These are phyloP conservation scores for Trichoderma sp. DNA, from an alignment of 2,329 filamentous ascomycete genomes.

Conservation along the genomic window DNA sequence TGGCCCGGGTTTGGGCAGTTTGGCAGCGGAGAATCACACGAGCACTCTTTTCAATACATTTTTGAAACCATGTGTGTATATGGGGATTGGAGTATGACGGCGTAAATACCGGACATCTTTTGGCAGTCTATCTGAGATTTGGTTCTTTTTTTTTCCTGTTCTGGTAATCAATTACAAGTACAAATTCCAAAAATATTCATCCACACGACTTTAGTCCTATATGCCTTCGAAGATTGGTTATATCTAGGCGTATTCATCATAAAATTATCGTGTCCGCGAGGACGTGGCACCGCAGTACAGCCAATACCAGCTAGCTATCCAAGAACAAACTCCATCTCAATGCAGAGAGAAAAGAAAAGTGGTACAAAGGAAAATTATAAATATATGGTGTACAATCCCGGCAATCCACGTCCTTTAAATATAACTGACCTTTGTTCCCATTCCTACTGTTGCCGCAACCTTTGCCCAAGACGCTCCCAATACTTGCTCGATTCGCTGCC, in stretches of 20 bases:
- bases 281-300: conserved; percentile 7
- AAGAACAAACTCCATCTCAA: conserved; percentile 29
- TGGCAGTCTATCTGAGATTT: not conserved
- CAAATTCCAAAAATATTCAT: not conserved
- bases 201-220: not conserved
- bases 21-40: conserved; percentile 15
- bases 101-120: not conserved
- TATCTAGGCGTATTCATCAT: conserved; percentile 15
- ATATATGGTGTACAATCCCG: conserved; percentile 9
- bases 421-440: conserved; percentile 97
- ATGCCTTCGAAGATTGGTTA: not conserved
- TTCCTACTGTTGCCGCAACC: conserved; percentile 78
- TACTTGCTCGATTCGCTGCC: conserved; percentile 69
- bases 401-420: conserved; percentile 53
- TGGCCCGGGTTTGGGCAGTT: conserved; percentile 48
- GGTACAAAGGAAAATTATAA: conserved; percentile 13
- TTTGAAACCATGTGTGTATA: conserved; percentile 2
- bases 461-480: conserved; percentile 74
- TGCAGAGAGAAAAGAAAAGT: conserved; percentile 22
- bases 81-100: conserved; percentile 15
- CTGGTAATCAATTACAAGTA: not conserved
- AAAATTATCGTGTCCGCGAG: conserved; percentile 18
- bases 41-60: conserved; percentile 6
- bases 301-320: conserved; percentile 17
- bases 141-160: not conserved